Base-by-base conservation (phyloP, 73 alveolate species). In the Paramecium primaurelia region DNA sequence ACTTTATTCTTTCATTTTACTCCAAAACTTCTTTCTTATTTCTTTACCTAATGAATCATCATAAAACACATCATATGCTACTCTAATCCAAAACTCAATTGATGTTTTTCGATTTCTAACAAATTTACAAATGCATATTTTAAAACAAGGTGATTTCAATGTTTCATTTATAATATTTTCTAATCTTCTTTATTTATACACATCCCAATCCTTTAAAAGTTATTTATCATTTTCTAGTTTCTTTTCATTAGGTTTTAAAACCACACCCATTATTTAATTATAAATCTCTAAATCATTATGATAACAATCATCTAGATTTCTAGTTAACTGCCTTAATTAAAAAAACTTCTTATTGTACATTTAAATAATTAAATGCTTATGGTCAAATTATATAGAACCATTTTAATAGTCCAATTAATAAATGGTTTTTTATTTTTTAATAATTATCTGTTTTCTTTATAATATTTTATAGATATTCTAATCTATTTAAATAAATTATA, bases 291-390 rank as follows among this genome's bases (percentile, higher is more conserved):
- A 25, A 49, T 80, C 91, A 26, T 49, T 64, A 26, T 47, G 49
- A 42, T 11, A 80, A 22, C 44, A 25, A 8, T 80, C 91, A 80
- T 80, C 91, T 26, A 80, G 54, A 25, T 49, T 80, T 80, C 58
- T 80, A 36, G 91, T 80, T 64, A 80, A 38, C 38, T 34, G 45
- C 25, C 91, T 80, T 44, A 80, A 36, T 49, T 80, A 36, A 47
- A 45, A 80, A 80, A 80, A 80, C 75, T 49, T 80, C 58, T 64
- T 80, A 80, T 80, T 80, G 69, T 54, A 54, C 87, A 73, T 73
- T 73, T 30, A 64, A 34, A 64, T 28, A 25, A 64, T 14, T 64
- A 64, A 25, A n/a, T 16, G 25, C 8, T 3, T 7, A 54, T 16
- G 36, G 69, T 54, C 20, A 54, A 54, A 54, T 54, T 54, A 54